These are phyloP conservation scores for Pseudopyrenochaeta lycopersici DNA, from an alignment of 2,329 filamentous ascomycete genomes.

Conservation along the genomic window DNA sequence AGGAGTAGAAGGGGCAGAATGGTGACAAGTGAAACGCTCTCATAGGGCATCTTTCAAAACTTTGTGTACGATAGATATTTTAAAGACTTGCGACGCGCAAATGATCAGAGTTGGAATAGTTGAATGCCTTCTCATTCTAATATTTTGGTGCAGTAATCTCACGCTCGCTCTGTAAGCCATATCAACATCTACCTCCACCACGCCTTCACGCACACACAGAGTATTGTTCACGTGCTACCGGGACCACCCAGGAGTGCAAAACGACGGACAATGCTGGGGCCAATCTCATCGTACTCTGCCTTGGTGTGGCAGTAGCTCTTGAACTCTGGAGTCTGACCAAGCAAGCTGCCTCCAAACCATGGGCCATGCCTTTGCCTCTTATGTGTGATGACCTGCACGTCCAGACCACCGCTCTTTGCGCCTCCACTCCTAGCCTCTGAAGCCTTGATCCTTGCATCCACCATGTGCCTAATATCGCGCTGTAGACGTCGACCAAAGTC, in stretches of 20 bases:
- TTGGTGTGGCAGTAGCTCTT: conserved; percentile 94
- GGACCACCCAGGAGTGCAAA: conserved; percentile 94
- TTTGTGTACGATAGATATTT: neutral
- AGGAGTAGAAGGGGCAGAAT: neutral
- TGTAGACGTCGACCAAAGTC: conserved; percentile 96
- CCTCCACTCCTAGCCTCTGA: conserved; percentile 92
- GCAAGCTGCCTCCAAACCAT: conserved; percentile 96
- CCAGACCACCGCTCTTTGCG: conserved; percentile 90
- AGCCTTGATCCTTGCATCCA: conserved; percentile 90
- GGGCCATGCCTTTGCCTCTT: conserved; percentile 97
- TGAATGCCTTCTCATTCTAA: conserved; percentile 19
- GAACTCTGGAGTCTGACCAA: conserved; percentile 98
- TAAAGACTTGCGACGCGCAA: neutral
- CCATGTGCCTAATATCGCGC: conserved; percentile 94
- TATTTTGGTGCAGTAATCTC: conserved; percentile 23
- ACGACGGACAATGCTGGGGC: conserved; percentile 91
- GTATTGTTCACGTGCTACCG: conserved; percentile 70
- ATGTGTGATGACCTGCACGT: conserved; percentile 97
- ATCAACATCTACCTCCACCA: conserved; percentile 7
- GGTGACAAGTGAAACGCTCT: neutral
- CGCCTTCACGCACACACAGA: neutral
- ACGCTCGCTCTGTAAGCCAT: conserved; percentile 20
- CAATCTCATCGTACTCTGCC: conserved; percentile 85
- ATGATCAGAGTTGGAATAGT: conserved; percentile 1
- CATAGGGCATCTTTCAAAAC: neutral